Evolutionary conservation across 2,329 filamentous ascomycete species (phyloP).

Genomic region (Cercospora brassicicola): DNA sequence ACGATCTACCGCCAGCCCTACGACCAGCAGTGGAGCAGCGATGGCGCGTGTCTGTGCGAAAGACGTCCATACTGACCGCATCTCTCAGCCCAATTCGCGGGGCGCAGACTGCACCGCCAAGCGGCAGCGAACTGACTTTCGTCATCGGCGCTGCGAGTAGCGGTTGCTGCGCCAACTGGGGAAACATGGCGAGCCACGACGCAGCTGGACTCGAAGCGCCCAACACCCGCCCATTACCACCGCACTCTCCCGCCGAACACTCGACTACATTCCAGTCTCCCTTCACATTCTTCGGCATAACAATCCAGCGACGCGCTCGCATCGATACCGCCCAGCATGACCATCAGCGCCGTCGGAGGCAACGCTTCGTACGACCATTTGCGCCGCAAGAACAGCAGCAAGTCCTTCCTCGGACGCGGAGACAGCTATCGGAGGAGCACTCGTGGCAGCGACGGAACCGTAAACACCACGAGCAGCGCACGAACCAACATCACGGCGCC

Average conservation of each 20-base stretch:
- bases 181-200: not conserved
- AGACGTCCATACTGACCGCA: not conserved
- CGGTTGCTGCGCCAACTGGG: not conserved
- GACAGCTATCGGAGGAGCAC: constrained; percentile 44
- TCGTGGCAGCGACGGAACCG: constrained; percentile 76
- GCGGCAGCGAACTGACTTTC: not conserved
- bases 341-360: constrained; percentile 34
- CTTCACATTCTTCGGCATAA: constrained; percentile 19
- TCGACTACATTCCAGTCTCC: constrained; percentile 7
- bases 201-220: not conserved
- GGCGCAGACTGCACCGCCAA: not conserved
- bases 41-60: not conserved
- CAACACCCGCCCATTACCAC: not conserved
- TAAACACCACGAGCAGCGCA: constrained; percentile 75
- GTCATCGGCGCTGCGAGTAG: not conserved
- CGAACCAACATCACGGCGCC: constrained; percentile 85
- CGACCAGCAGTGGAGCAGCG: not conserved
- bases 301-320: not conserved
- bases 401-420: constrained; percentile 37
- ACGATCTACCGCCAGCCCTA: not conserved
- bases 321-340: constrained; percentile 30
- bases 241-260: not conserved
- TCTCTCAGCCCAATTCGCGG: not conserved
- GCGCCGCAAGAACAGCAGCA: constrained; percentile 55
- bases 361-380: constrained; percentile 57